phyloP scores from a whole-genome alignment of 805 yeast species.

The Metschnikowia anglica region DNA sequence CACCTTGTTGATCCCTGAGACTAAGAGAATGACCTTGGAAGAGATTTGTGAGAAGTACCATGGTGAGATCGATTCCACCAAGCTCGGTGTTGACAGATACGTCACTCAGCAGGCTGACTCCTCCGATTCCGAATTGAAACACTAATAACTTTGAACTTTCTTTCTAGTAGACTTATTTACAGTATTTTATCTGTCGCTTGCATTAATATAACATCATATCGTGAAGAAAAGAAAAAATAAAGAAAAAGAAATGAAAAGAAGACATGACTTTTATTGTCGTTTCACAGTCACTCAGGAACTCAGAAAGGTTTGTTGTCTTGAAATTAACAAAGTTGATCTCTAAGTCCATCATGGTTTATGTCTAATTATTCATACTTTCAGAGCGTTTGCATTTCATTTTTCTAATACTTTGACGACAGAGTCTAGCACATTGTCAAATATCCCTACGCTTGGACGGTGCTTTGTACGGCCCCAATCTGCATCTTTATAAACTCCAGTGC shows the following conservation, averaged over 20 bases:
- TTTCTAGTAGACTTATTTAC: slow-evolving; percentile 1
- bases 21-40: slow-evolving; percentile 88
- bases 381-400: not conserved
- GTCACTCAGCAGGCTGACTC: slow-evolving; percentile 32
- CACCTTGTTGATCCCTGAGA: slow-evolving; percentile 77
- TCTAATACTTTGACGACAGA: slow-evolving; percentile 36
- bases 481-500: slow-evolving; percentile 84
- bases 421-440: slow-evolving; percentile 47
- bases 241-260: too few relatives aligned
- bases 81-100: slow-evolving; percentile 41
- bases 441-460: slow-evolving; percentile 50
- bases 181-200: not conserved
- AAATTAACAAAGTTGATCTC: too few relatives aligned
- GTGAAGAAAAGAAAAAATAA: too few relatives aligned
- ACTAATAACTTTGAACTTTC: slow-evolving; percentile 5
- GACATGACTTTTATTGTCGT: too few relatives aligned
- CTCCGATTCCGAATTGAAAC: slow-evolving; percentile 37
- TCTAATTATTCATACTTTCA: not conserved
- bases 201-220: slow-evolving; percentile 6
- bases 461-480: slow-evolving; percentile 42
- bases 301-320: too few relatives aligned
- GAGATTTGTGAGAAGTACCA: slow-evolving; percentile 77
- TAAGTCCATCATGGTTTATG: too few relatives aligned
- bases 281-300: too few relatives aligned
- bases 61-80: slow-evolving; percentile 63